phyloP scores from a whole-genome alignment of 208 protist genomes.

The Leishmania guyanensis region DNA sequence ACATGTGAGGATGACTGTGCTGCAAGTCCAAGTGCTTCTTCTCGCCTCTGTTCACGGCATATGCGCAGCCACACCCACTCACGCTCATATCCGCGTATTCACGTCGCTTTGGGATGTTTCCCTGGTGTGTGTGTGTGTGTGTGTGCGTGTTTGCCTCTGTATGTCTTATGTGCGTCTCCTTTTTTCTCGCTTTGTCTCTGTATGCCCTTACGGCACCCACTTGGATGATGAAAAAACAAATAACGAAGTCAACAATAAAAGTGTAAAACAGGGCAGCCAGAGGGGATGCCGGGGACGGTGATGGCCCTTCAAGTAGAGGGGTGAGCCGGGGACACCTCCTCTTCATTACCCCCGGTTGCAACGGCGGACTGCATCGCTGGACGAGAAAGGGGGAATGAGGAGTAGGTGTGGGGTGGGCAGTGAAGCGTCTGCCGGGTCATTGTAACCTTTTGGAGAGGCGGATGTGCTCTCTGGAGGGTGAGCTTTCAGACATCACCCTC shows the following conservation, averaged over 20 bases:
- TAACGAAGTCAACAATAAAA: background rate
- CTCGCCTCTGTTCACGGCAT: background rate
- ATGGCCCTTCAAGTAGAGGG: background rate
- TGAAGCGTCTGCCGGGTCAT: background rate
- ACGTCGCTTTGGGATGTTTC: background rate
- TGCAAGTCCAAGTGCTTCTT: constrained; percentile 1
- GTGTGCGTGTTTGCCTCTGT: background rate
- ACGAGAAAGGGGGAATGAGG: background rate
- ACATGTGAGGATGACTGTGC: background rate
- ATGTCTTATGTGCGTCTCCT: too few relatives aligned
- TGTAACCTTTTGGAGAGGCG: background rate
- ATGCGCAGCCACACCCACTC: background rate
- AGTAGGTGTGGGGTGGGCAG: background rate
- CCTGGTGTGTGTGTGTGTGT: background rate
- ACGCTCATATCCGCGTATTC: background rate
- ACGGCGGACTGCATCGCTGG: background rate
- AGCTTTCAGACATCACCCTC: background rate
- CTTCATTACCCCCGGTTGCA: background rate
- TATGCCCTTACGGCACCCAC: background rate
- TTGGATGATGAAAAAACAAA: background rate
- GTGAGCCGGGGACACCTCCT: background rate
- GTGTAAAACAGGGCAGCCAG: too few relatives aligned
- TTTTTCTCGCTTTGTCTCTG: constrained; percentile 2
- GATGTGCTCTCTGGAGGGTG: background rate
- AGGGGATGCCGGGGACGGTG: background rate